Evolutionary conservation across 2,329 filamentous ascomycete species (phyloP).

Genomic region (Pseudogymnoascus sp.): DNA sequence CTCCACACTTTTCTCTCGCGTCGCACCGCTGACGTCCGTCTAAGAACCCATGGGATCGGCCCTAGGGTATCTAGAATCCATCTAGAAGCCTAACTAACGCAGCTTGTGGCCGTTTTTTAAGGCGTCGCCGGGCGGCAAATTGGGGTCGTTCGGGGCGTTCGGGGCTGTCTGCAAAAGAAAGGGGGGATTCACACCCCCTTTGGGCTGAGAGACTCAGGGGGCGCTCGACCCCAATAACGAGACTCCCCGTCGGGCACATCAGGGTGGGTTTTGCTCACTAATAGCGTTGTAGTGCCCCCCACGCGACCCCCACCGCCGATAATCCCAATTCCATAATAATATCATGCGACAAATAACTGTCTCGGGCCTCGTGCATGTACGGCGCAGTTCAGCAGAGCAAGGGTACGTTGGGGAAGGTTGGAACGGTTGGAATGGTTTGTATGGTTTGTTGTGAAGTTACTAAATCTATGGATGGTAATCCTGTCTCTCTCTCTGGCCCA

Average conservation of each 20-base stretch:
- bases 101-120: neutral
- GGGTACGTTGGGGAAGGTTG: neutral
- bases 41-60: neutral
- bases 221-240: neutral
- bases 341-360: slow-evolving; percentile 8
- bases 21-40: neutral
- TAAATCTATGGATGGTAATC: slow-evolving; percentile 7
- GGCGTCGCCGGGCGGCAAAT: neutral
- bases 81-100: neutral
- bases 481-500: neutral
- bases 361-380: slow-evolving; percentile 5
- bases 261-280: slow-evolving; percentile 6
- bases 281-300: slow-evolving; percentile 7
- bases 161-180: neutral
- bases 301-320: neutral
- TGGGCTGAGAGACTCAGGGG: neutral
- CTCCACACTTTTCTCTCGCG: neutral
- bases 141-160: neutral
- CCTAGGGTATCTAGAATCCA: neutral
- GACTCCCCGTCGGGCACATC: neutral
- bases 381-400: slow-evolving; percentile 4
- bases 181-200: neutral
- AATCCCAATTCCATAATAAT: slow-evolving; percentile 6
- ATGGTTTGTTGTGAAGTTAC: neutral
- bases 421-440: neutral